Percentiles rank a stretch among this genome's conserved stretches.
phyloP scores from a whole-genome alignment of 2,329 filamentous ascomycete species.

The Byssothecium circinans region DNA sequence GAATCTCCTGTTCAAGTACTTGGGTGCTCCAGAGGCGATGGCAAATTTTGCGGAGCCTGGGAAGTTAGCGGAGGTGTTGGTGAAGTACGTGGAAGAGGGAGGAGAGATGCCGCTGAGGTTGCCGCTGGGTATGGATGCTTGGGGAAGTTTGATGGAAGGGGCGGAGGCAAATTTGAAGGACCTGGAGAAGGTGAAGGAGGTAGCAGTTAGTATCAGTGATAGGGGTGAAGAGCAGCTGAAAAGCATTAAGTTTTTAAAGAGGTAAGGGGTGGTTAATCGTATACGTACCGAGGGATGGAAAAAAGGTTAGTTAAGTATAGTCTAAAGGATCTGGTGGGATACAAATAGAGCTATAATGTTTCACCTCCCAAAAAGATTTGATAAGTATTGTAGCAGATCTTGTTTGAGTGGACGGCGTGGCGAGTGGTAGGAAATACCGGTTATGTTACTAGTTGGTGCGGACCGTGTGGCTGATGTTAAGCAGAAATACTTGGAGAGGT shows the following conservation, averaged over 20 bases:
- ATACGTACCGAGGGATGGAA: no score
- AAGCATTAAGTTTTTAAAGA: slow-evolving; percentile 21
- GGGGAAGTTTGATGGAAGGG: slow-evolving; percentile 16
- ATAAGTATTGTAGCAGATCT: no score
- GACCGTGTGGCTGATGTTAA: no score
- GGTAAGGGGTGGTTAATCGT: background rate
- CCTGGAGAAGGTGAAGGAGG: slow-evolving; percentile 38
- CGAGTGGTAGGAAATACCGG: no score
- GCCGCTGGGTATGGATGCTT: slow-evolving; percentile 46
- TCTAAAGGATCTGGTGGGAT: no score
- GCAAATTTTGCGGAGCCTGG: slow-evolving; percentile 39
- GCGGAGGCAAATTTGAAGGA: slow-evolving; percentile 32
- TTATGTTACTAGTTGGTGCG: no score
- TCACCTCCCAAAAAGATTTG: no score
- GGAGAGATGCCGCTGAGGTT: slow-evolving; percentile 46
- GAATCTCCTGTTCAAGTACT: slow-evolving; percentile 35
- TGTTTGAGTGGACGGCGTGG: no score
- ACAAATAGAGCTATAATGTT: no score
- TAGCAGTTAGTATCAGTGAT: slow-evolving; percentile 31
- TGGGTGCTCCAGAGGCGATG: slow-evolving; percentile 23
- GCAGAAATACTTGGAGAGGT: no score
- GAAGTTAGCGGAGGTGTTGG: slow-evolving; percentile 43
- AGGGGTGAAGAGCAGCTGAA: slow-evolving; percentile 27
- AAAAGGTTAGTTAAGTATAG: no score
- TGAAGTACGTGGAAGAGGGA: slow-evolving; percentile 34